Percentiles rank a stretch among this genome's conserved stretches.
Conservation (phyloP, 192 early-diverging fungal species). For the Haplosporangium gracile region DNA sequence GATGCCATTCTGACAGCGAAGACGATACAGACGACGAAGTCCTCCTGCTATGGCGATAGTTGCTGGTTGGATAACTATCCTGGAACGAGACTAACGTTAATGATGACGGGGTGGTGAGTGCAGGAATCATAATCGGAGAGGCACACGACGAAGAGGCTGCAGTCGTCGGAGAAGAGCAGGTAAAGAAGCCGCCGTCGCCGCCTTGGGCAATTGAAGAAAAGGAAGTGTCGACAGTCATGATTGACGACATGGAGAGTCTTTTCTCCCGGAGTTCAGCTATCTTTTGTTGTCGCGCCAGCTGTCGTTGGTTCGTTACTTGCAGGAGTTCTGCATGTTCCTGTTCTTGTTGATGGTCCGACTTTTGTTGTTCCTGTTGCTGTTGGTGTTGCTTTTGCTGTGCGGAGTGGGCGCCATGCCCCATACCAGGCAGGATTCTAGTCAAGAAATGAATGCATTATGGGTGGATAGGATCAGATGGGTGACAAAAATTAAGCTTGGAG, state of each 20-base stretch:
- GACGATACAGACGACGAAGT: background rate
- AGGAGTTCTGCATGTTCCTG: background rate
- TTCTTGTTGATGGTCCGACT: background rate
- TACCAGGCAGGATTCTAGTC: background rate
- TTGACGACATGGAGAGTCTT: background rate
- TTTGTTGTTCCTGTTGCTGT: background rate
- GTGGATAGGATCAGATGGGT: too few relatives aligned
- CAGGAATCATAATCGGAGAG: background rate
- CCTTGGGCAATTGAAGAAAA: background rate
- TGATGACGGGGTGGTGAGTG: background rate
- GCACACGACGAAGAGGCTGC: background rate
- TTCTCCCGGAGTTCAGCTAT: constrained; percentile 1
- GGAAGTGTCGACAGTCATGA: background rate
- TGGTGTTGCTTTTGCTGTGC: background rate
- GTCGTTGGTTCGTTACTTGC: background rate
- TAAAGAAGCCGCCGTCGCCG: background rate
- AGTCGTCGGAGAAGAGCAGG: background rate
- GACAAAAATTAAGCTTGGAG: background rate
- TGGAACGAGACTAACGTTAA: background rate
- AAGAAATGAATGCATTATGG: background rate
- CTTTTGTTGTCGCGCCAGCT: background rate
- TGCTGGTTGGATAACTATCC: background rate
- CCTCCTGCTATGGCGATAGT: background rate
- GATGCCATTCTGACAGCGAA: background rate
- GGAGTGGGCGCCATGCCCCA: background rate